Evolutionary conservation across 768 basidiomycete species (phyloP).

Genomic region (Suillus paluster): DNA sequence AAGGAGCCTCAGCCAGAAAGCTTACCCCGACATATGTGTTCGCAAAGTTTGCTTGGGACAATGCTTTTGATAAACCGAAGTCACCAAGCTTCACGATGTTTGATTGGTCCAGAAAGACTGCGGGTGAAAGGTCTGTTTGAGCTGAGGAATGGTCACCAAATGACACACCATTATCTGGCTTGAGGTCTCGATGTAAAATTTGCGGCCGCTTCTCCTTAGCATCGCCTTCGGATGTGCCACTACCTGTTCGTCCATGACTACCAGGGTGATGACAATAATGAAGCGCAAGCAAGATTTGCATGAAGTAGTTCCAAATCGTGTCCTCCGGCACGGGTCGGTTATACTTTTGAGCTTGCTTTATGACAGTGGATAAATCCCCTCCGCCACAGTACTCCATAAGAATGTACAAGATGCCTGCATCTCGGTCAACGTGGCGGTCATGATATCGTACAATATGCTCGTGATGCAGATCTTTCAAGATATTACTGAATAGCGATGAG

Average conservation of each 20-base stretch:
- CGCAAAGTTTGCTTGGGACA: constrained; percentile 86
- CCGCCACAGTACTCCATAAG: constrained; percentile 99
- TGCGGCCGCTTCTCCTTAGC: constrained; percentile 64
- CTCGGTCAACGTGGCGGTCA: constrained; percentile 90
- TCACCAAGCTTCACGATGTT: constrained; percentile 95
- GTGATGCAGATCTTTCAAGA: constrained; percentile 93
- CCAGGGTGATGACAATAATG: constrained; percentile 92
- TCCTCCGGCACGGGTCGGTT: constrained; percentile 86
- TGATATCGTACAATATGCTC: constrained; percentile 97
- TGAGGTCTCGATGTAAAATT: constrained; percentile 93
- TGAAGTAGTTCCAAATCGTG: constrained; percentile 93
- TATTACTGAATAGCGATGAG: constrained; percentile 63
- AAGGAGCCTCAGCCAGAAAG: constrained; percentile 13
- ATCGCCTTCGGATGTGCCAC: constrained; percentile 42
- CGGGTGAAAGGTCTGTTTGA: background rate
- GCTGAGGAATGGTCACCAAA: background rate
- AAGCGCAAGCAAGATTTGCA: constrained; percentile 88
- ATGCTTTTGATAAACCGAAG: constrained; percentile 94
- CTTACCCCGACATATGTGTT: constrained; percentile 96
- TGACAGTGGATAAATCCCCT: constrained; percentile 88
- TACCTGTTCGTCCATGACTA: constrained; percentile 46
- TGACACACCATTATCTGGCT: constrained; percentile 91
- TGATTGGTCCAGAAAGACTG: constrained; percentile 88
- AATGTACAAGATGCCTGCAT: constrained; percentile 91
- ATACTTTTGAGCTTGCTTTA: constrained; percentile 74